Conservation (phyloP, 2,329 filamentous ascomycete genomes). For the Penicillium rolfsii region DNA sequence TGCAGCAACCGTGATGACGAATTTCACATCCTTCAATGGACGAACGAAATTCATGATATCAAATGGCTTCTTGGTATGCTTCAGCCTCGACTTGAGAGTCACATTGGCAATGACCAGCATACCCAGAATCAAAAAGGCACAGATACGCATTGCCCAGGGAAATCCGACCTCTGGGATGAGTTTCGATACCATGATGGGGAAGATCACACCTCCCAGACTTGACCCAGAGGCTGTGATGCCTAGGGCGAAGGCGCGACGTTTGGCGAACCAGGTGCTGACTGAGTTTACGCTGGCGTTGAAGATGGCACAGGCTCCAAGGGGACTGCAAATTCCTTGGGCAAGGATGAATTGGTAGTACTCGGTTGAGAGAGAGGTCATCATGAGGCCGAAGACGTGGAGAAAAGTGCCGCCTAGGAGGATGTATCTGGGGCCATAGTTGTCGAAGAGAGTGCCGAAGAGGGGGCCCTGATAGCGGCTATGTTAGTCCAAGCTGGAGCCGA, state of each 20-base stretch:
- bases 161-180: constrained; percentile 59
- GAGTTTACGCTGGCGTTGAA: constrained; percentile 50
- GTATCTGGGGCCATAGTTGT: constrained; percentile 63
- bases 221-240: constrained; percentile 60
- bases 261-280: constrained; percentile 57
- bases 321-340: constrained; percentile 58
- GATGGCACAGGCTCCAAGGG: constrained; percentile 55
- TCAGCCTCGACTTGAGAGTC: constrained; percentile 55
- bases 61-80: constrained; percentile 33
- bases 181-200: constrained; percentile 64
- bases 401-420: constrained; percentile 56
- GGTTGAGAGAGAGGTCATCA: constrained; percentile 60
- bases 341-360: constrained; percentile 63
- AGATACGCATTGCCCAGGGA: constrained; percentile 61
- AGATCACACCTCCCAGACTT: constrained; percentile 61
- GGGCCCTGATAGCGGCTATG: constrained; percentile 48
- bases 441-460: constrained; percentile 66
- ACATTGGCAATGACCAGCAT: constrained; percentile 58
- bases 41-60: constrained; percentile 25
- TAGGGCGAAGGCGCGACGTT: constrained; percentile 56
- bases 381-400: constrained; percentile 61
- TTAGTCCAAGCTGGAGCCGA: background rate
- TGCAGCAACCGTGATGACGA: constrained; percentile 26
- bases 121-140: constrained; percentile 64
- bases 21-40: constrained; percentile 31